phyloP scores from a whole-genome alignment of 768 basidiomycete genomes.

The Russula griseocarnosa region DNA sequence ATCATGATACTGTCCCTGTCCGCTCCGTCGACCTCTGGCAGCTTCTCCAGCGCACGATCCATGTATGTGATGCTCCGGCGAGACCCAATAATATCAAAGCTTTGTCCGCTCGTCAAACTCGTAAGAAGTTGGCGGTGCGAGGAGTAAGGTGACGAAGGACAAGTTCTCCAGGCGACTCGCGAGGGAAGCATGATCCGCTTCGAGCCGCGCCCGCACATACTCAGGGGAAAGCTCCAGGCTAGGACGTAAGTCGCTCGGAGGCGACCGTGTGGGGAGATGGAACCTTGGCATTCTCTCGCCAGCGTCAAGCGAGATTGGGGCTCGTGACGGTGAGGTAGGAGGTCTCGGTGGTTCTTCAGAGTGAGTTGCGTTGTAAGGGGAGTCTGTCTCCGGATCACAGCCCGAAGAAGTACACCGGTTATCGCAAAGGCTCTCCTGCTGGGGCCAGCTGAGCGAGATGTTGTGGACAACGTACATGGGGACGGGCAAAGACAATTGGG shows the following conservation, averaged over 20 bases:
- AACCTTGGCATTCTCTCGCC: constrained; percentile 14
- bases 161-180: not conserved
- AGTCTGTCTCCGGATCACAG: not conserved
- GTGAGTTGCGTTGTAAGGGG: not conserved
- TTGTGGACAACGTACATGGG: not conserved
- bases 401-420: not conserved
- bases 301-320: constrained; percentile 8
- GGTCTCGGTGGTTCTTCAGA: not conserved
- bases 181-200: constrained; percentile 5
- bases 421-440: constrained; percentile 1
- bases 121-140: not conserved
- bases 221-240: constrained; percentile 22
- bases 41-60: constrained; percentile 1
- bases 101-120: not conserved
- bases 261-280: constrained; percentile 22
- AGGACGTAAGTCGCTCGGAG: constrained; percentile 8
- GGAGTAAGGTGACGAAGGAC: not conserved
- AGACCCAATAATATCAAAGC: not conserved
- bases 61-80: not conserved
- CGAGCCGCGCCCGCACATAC: constrained; percentile 10
- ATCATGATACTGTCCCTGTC: constrained; percentile 7
- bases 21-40: constrained; percentile 18
- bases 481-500: constrained; percentile 24
- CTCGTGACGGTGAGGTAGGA: constrained; percentile 21
- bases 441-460: not conserved